phyloP scores from a whole-genome alignment of 371 early-diverging fungal genomes.

The Blakeslea trispora region DNA sequence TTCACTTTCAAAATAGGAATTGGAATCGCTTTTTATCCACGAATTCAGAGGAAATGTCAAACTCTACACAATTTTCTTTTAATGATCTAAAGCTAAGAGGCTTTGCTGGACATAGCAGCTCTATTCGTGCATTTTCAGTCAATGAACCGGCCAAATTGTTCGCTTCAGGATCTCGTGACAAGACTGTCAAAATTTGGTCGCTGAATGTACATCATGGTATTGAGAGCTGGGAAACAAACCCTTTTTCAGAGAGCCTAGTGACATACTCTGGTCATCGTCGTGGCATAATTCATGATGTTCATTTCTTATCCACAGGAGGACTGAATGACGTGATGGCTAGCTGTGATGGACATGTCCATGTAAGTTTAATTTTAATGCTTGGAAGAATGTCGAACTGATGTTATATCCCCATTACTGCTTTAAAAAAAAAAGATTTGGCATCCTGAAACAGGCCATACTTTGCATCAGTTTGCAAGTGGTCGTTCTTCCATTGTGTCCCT shows the following conservation, averaged over 20 bases:
- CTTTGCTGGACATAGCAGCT: conserved; percentile 61
- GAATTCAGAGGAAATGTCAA: conserved; percentile 73
- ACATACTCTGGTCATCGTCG: conserved; percentile 65
- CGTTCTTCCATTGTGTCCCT: conserved; percentile 53
- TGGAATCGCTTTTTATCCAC: conserved; percentile 72
- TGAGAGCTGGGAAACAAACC: conserved; percentile 57
- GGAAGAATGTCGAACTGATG: no score
- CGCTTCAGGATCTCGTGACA: conserved; percentile 66
- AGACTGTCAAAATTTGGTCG: conserved; percentile 74
- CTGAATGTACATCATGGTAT: conserved; percentile 64
- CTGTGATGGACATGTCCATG: conserved; percentile 69
- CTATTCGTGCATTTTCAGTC: conserved; percentile 53
- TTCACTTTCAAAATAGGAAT: conserved; percentile 55
- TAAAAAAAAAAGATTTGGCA: conserved; percentile 65
- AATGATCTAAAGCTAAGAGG: conserved; percentile 66
- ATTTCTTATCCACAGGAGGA: conserved; percentile 55
- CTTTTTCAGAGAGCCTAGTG: conserved; percentile 59
- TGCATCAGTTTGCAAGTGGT: conserved; percentile 57
- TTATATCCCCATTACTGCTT: no score
- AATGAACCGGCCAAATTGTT: conserved; percentile 62
- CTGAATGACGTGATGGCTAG: conserved; percentile 61
- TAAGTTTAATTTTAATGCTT: conserved; percentile 37
- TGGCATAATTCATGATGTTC: conserved; percentile 52
- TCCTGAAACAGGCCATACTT: conserved; percentile 55
- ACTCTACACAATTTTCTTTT: conserved; percentile 69